phyloP scores from a whole-genome alignment of 805 yeast species.

The Hanseniaspora clermontiae region DNA sequence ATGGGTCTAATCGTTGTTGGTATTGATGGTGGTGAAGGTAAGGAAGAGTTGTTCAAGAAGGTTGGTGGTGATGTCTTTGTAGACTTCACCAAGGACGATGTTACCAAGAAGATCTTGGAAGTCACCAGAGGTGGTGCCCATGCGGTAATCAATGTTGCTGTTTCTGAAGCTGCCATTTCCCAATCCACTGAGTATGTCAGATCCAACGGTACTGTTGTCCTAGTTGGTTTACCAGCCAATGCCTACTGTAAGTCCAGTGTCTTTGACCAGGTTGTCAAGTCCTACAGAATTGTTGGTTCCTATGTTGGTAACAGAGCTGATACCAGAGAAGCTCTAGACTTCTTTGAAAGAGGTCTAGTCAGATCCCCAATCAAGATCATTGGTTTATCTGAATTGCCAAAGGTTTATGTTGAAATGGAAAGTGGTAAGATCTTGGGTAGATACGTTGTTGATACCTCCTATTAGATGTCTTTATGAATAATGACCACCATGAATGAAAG shows the following conservation, averaged over 20 bases:
- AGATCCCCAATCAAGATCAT: conserved; percentile 63
- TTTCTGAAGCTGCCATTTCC: conserved; percentile 40
- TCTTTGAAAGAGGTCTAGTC: conserved; percentile 60
- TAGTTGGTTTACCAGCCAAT: conserved; percentile 48
- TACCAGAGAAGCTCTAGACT: conserved; percentile 55
- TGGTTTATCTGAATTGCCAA: conserved; percentile 58
- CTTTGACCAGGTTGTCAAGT: conserved; percentile 37
- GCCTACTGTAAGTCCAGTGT: conserved; percentile 38
- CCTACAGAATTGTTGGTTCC: conserved; percentile 37
- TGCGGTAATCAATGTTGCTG: conserved; percentile 55
- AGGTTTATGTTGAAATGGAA: conserved; percentile 64
- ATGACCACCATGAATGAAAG: conserved; percentile 33
- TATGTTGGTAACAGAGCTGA: conserved; percentile 43
- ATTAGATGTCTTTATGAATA: conserved; percentile 36
- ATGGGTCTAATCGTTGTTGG: conserved; percentile 62
- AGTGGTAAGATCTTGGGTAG: conserved; percentile 78
- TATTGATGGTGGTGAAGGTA: conserved; percentile 64
- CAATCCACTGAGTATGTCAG: conserved; percentile 42
- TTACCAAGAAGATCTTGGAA: conserved; percentile 33
- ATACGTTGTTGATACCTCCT: conserved; percentile 65
- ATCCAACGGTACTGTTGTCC: conserved; percentile 47
- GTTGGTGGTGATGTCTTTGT: conserved; percentile 54
- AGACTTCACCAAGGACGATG: conserved; percentile 43
- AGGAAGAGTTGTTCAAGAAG: conserved; percentile 38
- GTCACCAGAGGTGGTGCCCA: conserved; percentile 56